Conservation (phyloP, 2,329 filamentous ascomycete species). For the Colletotrichum sp. region DNA sequence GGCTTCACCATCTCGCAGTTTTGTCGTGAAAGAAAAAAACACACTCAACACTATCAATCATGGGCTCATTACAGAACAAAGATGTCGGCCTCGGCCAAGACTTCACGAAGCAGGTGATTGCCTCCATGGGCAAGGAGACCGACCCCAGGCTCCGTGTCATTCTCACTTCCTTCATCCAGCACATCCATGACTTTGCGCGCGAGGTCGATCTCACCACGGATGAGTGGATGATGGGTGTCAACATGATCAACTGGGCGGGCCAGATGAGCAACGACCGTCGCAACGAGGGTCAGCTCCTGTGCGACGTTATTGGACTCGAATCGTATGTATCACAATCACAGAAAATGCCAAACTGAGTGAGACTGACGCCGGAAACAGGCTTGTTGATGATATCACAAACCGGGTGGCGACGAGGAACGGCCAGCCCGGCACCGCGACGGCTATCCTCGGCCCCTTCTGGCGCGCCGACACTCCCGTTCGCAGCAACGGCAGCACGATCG, state of each 20-base stretch:
- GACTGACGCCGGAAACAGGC: slow-evolving; percentile 34
- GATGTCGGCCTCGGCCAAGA: slow-evolving; percentile 36
- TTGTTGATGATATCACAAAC: slow-evolving; percentile 83
- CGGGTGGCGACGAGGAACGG: slow-evolving; percentile 55
- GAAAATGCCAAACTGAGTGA: neutral
- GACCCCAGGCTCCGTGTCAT: slow-evolving; percentile 71
- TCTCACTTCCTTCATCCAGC: slow-evolving; percentile 70
- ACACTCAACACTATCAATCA: neutral
- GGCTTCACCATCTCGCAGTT: neutral
- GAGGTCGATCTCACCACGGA: slow-evolving; percentile 81
- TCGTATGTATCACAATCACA: slow-evolving; percentile 44
- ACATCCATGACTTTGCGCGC: slow-evolving; percentile 82
- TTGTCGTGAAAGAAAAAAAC: neutral
- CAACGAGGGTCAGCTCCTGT: slow-evolving; percentile 77
- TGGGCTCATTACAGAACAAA: slow-evolving; percentile 15
- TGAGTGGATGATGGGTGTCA: slow-evolving; percentile 78
- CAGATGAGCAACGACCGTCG: slow-evolving; percentile 71
- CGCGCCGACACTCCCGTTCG: slow-evolving; percentile 72
- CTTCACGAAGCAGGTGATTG: slow-evolving; percentile 77
- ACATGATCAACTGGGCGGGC: slow-evolving; percentile 63
- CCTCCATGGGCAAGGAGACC: slow-evolving; percentile 75
- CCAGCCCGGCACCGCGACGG: slow-evolving; percentile 68
- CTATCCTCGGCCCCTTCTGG: slow-evolving; percentile 88
- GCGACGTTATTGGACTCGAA: slow-evolving; percentile 77
- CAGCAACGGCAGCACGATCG: slow-evolving; percentile 73